Evolutionary conservation across 2,329 filamentous ascomycete genomes (phyloP), one percentile per base, ranked within the genome.

Genomic region (Chaetomiaceae sp.): DNA sequence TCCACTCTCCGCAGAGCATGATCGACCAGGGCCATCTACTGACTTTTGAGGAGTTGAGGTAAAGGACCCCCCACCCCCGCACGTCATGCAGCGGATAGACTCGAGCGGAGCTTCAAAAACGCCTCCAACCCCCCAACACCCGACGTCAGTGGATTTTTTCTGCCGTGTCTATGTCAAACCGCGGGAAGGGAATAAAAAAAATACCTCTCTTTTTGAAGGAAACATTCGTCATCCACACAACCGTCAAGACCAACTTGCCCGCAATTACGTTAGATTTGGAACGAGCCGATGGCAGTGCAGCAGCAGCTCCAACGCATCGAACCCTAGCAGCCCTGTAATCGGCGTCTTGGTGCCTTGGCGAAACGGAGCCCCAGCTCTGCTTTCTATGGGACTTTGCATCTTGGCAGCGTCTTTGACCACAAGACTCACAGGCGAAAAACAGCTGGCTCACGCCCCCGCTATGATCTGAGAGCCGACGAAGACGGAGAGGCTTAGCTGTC

Each of bases 261-360:
- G 9, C 8, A 29, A 32, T 7, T 6, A 20, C 4, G 4, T 9
- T n/a, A n/a, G 34, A 37, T 14, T 30, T 23, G n/a, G 21, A 33
- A 48, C 13, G 10, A 16, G 36, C n/a, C n/a, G 36, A 41, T 25
- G 46, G 47, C 37, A 42, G 38, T 34, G 29, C 36, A 29, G 34
- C 49, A 33, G 44, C 45, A 18, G 8, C 27, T 23, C 38, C 37
- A 34, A 50, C 8, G 2, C 8, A 10, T 16, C 16, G 5, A 44
- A 33, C 21, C 48, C n/a, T 14, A 14, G 5, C 10, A 36, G 30
- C 33, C 41, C 27, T 41, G 43, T 34, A 33, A 41, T n/a, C 33
- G 33, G 38, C 18, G 52, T 42, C 47, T 46, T 50, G 46, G 57
- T 41, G 36, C 46, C 60, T 62, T 62, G 60, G 60, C 59, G 48